Evolutionary conservation across 805 yeast genomes (phyloP).

Genomic region (Candida parachauliodes): DNA sequence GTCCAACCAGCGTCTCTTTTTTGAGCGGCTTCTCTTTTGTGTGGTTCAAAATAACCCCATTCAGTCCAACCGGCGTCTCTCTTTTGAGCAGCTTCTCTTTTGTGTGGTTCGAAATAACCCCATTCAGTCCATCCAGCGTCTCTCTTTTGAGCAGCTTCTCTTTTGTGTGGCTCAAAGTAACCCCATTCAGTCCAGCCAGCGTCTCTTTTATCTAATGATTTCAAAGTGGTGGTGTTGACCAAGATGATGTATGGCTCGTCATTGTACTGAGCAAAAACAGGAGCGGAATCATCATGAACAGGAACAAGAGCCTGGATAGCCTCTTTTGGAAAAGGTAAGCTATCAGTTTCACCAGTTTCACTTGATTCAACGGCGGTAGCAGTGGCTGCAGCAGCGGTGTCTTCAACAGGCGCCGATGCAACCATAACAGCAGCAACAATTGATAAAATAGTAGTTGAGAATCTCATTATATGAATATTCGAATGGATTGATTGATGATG

Average conservation of each 20-base stretch:
- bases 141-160: constrained; percentile 4
- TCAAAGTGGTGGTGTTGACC: constrained; percentile 1
- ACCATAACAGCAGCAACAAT: constrained; percentile 6
- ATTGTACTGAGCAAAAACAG: neutral
- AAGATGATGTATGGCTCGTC: constrained; percentile 3
- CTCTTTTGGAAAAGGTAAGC: constrained; percentile 4
- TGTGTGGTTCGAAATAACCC: constrained; percentile 5
- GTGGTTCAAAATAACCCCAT: constrained; percentile 6
- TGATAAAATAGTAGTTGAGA: constrained; percentile 5
- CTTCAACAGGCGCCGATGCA: constrained; percentile 6
- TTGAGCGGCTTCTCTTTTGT: constrained; percentile 5
- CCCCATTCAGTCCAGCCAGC: constrained; percentile 2
- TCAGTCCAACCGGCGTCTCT: constrained; percentile 8
- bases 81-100: constrained; percentile 2
- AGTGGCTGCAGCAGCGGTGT: neutral
- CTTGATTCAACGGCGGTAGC: neutral
- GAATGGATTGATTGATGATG: constrained; percentile 3
- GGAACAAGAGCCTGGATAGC: constrained; percentile 5
- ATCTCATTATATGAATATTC: constrained; percentile 7
- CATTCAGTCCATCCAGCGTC: constrained; percentile 4
- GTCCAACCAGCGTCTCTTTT: constrained; percentile 8
- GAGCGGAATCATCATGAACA: constrained; percentile 3
- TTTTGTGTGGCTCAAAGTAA: constrained; percentile 7
- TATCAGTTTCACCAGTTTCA: neutral
- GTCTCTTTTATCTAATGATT: constrained; percentile 1